Base-by-base conservation (phyloP, 345 rosid species). In the Corchorus olitorius region DNA sequence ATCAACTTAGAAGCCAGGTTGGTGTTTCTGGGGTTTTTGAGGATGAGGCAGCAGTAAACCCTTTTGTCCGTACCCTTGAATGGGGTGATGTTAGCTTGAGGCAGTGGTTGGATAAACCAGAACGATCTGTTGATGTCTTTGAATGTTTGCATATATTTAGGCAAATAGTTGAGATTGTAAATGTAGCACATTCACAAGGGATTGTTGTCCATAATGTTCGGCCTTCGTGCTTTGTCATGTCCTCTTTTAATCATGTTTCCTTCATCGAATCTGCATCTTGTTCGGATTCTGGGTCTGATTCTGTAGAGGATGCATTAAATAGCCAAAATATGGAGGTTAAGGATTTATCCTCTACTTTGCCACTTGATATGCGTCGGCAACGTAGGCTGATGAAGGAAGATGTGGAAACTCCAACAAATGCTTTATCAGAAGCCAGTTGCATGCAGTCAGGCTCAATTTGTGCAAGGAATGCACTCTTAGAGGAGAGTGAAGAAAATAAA, bases 241-340 rank as follows among this genome's bases (percentile, higher is more conserved):
- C 99, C 61, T 90, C 99, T 1, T 93, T 89, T 77, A 91, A 92
- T 86, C 97, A 86, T 66, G 89, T 96, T 73, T 92, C 99, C 22
- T 93, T 96, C 91, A 93, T 96, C 13, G 97, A 96, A 74, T 93
- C 99, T 55, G 95, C 97, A 68, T 93, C 99, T 70, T 92, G 93
- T 86, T 95, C 99, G 14, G 98, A 93, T 79, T 89, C 97, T 20
- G 98, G 99, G 68, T 96, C 99, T 62, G 99, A 96, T 80, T 91
- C 94, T 49, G 61, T 78, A 33, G 99, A 95, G 80, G 97, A 89
- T 79, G 91, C 88, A 78, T 78, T 76, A 52, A 85, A 85, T 78
- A 82, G 82, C 83, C 93, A 80, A 67, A 83, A 75, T 48, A 72
- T 75, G 86, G 91, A 83, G 63, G 56, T 35, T 73, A 89, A 81